These are phyloP conservation scores for Fusarium fracticaudum DNA, from an alignment of 2,329 filamentous ascomycete species.

Conservation along the genomic window DNA sequence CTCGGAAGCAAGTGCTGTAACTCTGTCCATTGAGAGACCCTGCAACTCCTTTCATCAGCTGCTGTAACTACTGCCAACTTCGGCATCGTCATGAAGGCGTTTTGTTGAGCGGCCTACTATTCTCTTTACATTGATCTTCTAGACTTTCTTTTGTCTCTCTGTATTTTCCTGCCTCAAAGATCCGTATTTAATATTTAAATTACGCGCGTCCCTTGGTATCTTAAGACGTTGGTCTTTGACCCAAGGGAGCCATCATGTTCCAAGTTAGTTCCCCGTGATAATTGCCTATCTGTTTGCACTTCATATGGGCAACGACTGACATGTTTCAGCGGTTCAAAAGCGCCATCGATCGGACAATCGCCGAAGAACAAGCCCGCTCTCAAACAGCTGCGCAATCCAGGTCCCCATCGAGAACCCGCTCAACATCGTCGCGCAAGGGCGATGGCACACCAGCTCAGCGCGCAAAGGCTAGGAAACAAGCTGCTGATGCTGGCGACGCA, in stretches of 20 bases:
- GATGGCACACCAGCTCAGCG: conserved; percentile 47
- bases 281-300: neutral
- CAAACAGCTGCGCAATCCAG: conserved; percentile 60
- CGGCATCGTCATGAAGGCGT: conserved; percentile 23
- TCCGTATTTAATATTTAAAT: neutral
- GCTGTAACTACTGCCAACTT: conserved; percentile 5
- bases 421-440: conserved; percentile 52
- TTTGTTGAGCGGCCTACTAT: conserved; percentile 17
- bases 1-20: conserved; percentile 20
- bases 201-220: conserved; percentile 32
- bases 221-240: conserved; percentile 30
- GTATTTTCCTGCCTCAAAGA: neutral
- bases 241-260: conserved; percentile 44
- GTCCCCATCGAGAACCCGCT: conserved; percentile 52
- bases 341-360: conserved; percentile 86
- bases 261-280: conserved; percentile 41
- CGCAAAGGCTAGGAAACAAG: conserved; percentile 53
- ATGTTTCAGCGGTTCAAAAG: conserved; percentile 77
- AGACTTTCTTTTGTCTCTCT: neutral
- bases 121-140: neutral
- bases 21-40: conserved; percentile 29
- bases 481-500: conserved; percentile 51
- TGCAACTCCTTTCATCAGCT: conserved; percentile 37
- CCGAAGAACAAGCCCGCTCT: conserved; percentile 89
- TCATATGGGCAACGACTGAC: neutral